phyloP scores from a whole-genome alignment of 768 basidiomycete genomes.

The Lactarius tabidus region DNA sequence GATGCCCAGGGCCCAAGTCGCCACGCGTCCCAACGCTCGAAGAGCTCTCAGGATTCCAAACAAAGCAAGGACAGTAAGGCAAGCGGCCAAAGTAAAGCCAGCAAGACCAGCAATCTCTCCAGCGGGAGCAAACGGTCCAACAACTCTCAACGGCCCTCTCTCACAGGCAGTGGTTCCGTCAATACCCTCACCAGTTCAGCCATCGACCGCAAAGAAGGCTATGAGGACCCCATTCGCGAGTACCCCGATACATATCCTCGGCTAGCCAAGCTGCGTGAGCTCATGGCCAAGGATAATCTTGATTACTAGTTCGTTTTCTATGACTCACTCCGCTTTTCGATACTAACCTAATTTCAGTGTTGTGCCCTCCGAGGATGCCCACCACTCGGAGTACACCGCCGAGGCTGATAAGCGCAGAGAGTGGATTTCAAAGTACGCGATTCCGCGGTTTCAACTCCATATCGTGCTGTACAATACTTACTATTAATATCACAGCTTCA shows the following conservation, averaged over 20 bases:
- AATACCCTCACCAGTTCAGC: conserved; percentile 29
- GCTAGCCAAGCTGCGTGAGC: conserved; percentile 21
- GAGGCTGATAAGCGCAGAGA: conserved; percentile 71
- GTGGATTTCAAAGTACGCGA: conserved; percentile 68
- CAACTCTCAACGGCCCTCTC: conserved; percentile 20
- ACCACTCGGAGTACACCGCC: conserved; percentile 79
- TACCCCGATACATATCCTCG: conserved; percentile 26
- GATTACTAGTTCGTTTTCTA: conserved; percentile 25
- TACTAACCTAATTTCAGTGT: conserved; percentile 43
- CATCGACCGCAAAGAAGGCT: conserved; percentile 27
- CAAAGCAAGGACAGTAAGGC: conserved; percentile 11
- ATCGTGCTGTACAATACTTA: background rate
- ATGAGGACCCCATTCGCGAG: conserved; percentile 26
- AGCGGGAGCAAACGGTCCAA: conserved; percentile 20
- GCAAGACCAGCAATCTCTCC: conserved; percentile 19
- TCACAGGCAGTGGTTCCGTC: conserved; percentile 23
- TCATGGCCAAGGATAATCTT: conserved; percentile 26
- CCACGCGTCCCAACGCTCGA: conserved; percentile 24
- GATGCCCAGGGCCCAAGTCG: conserved; percentile 17
- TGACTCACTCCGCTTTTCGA: background rate
- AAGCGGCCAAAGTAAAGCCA: background rate
- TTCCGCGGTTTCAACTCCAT: background rate
- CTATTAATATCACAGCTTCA: conserved; percentile 41
- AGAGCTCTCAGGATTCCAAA: conserved; percentile 14
- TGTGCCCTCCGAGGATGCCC: conserved; percentile 76